Conservation (phyloP, 163 green algal species). For the Chlorella variabilis region DNA sequence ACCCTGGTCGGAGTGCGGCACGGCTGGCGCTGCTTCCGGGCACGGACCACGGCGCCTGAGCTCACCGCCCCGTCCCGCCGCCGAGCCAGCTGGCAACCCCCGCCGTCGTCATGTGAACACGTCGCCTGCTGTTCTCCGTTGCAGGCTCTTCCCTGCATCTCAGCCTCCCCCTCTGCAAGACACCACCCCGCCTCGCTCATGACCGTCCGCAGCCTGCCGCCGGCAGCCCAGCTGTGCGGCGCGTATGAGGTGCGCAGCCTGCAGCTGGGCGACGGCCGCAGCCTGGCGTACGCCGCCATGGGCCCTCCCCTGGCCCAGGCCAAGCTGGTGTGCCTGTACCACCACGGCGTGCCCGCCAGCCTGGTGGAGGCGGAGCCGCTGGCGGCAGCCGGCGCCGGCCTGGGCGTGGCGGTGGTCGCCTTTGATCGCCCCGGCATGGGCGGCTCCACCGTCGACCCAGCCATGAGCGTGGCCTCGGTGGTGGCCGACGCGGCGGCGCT, state of each 20-base stretch:
- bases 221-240: no score
- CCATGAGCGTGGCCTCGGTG: slow-evolving; percentile 2
- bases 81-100: no score
- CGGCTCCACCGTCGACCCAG: not conserved
- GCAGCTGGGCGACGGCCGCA: not conserved
- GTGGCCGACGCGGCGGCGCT: slow-evolving; percentile 5
- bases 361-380: slow-evolving; percentile 8
- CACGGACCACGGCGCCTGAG: no score
- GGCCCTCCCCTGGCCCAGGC: not conserved
- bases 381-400: not conserved
- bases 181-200: no score
- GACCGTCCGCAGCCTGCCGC: no score
- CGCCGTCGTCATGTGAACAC: no score
- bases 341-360: slow-evolving; percentile 9
- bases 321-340: slow-evolving; percentile 1
- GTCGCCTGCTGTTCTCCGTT: no score
- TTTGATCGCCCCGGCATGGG: slow-evolving; percentile 39
- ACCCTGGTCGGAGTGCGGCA: no score
- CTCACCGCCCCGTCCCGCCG: no score
- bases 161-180: no score
- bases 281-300: slow-evolving; percentile 1
- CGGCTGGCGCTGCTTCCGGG: no score
- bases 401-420: slow-evolving; percentile 6
- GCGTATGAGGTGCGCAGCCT: not conserved
- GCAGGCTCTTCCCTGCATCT: no score